phyloP scores from a whole-genome alignment of 441 rosid genomes.

The Adansonia rubrostipa region DNA sequence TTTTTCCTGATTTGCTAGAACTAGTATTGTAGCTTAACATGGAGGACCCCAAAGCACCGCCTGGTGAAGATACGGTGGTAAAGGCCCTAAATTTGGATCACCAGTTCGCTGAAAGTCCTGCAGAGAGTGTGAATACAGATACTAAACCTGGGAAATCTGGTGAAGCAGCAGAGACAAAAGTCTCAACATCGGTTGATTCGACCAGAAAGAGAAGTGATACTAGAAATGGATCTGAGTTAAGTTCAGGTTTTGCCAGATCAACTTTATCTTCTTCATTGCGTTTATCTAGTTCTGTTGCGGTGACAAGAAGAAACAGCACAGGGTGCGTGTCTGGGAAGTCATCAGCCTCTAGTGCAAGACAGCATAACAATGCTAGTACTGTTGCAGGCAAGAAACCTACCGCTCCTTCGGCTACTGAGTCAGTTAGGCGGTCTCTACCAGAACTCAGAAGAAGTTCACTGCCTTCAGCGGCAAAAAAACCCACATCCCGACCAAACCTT shows the following conservation, averaged over 20 bases:
- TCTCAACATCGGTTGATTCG: constrained; percentile 49
- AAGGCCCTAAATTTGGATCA: constrained; percentile 41
- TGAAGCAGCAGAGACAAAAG: constrained; percentile 47
- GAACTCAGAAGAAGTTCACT: constrained; percentile 76
- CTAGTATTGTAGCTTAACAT: constrained; percentile 44
- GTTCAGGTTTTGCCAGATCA: constrained; percentile 54
- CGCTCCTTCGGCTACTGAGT: constrained; percentile 48
- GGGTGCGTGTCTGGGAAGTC: constrained; percentile 80
- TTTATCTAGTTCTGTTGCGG: constrained; percentile 55
- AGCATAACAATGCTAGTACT: constrained; percentile 33
- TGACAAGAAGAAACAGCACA: constrained; percentile 79
- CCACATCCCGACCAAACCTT: constrained; percentile 47
- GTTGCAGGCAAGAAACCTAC: constrained; percentile 46
- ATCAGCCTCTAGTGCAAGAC: constrained; percentile 34
- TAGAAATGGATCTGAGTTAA: constrained; percentile 40
- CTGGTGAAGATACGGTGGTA: constrained; percentile 41
- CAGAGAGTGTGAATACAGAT: constrained; percentile 46
- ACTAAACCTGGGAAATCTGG: constrained; percentile 43
- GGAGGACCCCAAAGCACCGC: constrained; percentile 59
- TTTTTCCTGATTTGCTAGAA: constrained; percentile 30
- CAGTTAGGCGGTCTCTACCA: constrained; percentile 78
- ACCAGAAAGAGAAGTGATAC: constrained; percentile 60
- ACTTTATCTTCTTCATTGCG: constrained; percentile 51
- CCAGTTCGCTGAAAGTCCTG: constrained; percentile 42
- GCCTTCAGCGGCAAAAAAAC: constrained; percentile 67